Base-by-base conservation (phyloP, 805 yeast genomes). In the Danielia reshetovae region DNA sequence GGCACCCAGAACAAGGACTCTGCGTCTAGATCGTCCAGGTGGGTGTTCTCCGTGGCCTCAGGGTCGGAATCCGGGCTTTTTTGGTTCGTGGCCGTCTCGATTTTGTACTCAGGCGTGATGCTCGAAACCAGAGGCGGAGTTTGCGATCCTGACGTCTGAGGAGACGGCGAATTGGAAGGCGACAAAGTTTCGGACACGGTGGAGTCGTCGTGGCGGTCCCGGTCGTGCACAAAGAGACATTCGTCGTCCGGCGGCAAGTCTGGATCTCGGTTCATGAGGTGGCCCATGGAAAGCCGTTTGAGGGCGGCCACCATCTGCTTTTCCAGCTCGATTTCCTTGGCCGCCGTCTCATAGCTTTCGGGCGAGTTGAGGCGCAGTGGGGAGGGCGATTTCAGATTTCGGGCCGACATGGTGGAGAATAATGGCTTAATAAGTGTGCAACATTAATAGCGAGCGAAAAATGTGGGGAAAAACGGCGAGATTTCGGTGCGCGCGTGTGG, bases 1-100 rank as follows among this genome's bases (percentile, higher is more conserved):
- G 97, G 97, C 1, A 93, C 97, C 98, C 98, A 90, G 35, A 90
- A 64, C 21, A 85, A 60, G 38, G 75, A 64, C 31, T 73, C 72
- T 12, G 74, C 60, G 35, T 60, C 52, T 8, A 45, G 27, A 10
- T 31, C 22, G 23, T 45, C 24, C n/a, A 6, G 13, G 7, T 11
- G 7, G 18, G 14, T 16, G 18, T 23, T 14, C 9, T 21, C 18
- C 7, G 4, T 17, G 17, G 16, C 11, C 4, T 29, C 18, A 17
- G 16, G 17, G 25, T 18, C 24, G n/a, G 32, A 13, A 5, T 16
- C 25, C 12, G 21, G 14, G 26, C n/a, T n/a, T n/a, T n/a, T n/a
- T n/a, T n/a, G n/a, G n/a, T n/a, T n/a, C n/a, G n/a, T n/a, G n/a
- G n/a, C n/a, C n/a, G n/a, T n/a, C n/a, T n/a, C n/a, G n/a, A n/a